Evolutionary conservation across 148 eudicot genomes (phyloP).

Genomic region (Persicaria maculosa): DNA sequence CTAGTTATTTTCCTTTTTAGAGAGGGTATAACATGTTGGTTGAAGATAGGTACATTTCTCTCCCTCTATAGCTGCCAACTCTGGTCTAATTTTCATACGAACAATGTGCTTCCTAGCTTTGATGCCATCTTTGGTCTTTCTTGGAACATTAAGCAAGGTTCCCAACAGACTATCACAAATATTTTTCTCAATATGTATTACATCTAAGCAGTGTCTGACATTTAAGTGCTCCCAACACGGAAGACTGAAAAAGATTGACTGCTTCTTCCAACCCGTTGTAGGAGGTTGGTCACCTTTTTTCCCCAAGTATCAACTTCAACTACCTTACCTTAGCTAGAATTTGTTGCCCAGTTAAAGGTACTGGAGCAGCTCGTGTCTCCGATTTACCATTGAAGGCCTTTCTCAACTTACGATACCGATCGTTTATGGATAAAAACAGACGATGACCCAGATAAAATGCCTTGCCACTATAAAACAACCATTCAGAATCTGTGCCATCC

Average conservation of each 20-base stretch:
- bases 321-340: neutral
- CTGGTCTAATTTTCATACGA: neutral
- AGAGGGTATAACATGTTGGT: neutral
- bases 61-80: neutral
- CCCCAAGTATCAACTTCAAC: neutral
- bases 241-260: slow-evolving; percentile 1
- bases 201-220: slow-evolving; percentile 10
- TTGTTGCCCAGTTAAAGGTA: neutral
- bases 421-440: neutral
- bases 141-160: too few species aligned
- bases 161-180: too few species aligned
- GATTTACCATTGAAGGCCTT: neutral
- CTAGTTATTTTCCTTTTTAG: neutral
- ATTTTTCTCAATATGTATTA: too few species aligned
- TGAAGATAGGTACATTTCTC: neutral
- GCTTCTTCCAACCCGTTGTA: slow-evolving; percentile 16
- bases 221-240: neutral
- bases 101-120: neutral
- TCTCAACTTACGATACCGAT: neutral
- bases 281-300: neutral
- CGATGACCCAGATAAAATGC: neutral
- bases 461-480: neutral
- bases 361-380: neutral
- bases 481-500: neutral
- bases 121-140: too few species aligned